These are phyloP conservation scores for Phytophthora pseudosyringae DNA, from an alignment of 352 stramenopile species.

Conservation along the genomic window DNA sequence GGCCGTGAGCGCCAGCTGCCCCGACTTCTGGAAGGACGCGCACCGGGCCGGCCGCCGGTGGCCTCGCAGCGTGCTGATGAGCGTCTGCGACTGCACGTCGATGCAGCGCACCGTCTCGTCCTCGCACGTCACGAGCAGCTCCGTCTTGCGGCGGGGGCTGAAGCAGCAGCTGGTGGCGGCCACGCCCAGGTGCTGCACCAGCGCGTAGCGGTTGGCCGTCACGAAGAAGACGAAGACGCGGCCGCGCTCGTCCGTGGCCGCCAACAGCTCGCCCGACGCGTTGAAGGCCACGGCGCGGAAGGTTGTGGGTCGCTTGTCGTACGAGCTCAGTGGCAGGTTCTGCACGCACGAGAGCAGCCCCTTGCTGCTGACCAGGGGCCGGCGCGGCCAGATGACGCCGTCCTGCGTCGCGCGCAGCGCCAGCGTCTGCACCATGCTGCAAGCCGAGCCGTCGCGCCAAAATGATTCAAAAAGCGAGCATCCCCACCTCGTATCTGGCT, in stretches of 20 bases:
- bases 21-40: constrained; percentile 76
- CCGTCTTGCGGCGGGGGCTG: constrained; percentile 65
- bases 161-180: constrained; percentile 73
- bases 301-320: constrained; percentile 51
- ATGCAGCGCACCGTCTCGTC: constrained; percentile 83
- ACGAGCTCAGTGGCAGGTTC: constrained; percentile 72
- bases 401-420: constrained; percentile 70
- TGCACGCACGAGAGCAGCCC: constrained; percentile 71
- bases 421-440: constrained; percentile 66
- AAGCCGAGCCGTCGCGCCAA: constrained; percentile 1
- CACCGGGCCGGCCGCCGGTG: constrained; percentile 61
- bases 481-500: no score
- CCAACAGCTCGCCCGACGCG: constrained; percentile 63
- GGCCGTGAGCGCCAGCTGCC: constrained; percentile 73
- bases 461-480: constrained; percentile 12
- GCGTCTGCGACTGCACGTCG: constrained; percentile 71
- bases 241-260: constrained; percentile 76
- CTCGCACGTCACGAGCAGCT: constrained; percentile 86
- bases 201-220: constrained; percentile 71
- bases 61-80: constrained; percentile 82
- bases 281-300: constrained; percentile 82
- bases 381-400: constrained; percentile 77
- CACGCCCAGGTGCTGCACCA: constrained; percentile 73
- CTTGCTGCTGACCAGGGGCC: constrained; percentile 71
- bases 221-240: constrained; percentile 86